Percentiles rank a stretch among this genome's conserved stretches.
Evolutionary conservation across 2,329 filamentous ascomycete genomes (phyloP).

Genomic region (Sporothrix globosa): DNA sequence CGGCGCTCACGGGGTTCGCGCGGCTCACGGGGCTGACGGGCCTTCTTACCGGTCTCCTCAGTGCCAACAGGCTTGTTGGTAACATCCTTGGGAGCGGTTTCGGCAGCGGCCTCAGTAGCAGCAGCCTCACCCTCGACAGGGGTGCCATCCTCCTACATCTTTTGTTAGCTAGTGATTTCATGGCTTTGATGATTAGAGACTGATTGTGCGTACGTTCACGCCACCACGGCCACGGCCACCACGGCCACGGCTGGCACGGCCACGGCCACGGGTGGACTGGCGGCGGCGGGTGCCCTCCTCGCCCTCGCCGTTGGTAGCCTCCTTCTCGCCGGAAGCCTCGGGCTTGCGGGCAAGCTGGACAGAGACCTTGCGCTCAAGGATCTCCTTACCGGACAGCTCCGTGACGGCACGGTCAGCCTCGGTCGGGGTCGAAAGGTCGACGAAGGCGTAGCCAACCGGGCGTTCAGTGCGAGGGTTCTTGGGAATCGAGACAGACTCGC

Average conservation of each 20-base stretch:
- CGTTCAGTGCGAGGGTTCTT: constrained; percentile 99
- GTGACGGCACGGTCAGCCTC: constrained; percentile 95
- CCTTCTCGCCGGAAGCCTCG: constrained; percentile 81
- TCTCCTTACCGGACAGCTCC: constrained; percentile 95
- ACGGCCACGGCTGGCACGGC: constrained; percentile 67
- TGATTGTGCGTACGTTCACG: constrained; percentile 56
- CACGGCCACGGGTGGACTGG: constrained; percentile 66
- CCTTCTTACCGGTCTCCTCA: constrained; percentile 63
- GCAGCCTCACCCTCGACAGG: constrained; percentile 53
- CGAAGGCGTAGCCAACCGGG: constrained; percentile 97
- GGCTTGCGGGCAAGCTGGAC: constrained; percentile 98
- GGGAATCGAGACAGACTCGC: constrained; percentile 98
- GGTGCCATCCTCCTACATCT: constrained; percentile 47
- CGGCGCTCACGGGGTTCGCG: constrained; percentile 64
- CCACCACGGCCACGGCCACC: constrained; percentile 68
- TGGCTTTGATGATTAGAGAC: too few relatives aligned
- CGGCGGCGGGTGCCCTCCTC: constrained; percentile 66
- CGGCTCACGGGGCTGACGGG: constrained; percentile 51
- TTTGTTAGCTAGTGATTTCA: constrained; percentile 4
- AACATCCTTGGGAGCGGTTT: constrained; percentile 64
- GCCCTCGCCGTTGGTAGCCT: constrained; percentile 76
- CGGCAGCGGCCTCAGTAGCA: constrained; percentile 52
- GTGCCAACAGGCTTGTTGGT: constrained; percentile 59
- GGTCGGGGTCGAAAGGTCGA: constrained; percentile 90
- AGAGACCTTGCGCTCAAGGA: constrained; percentile 97